Conservation (phyloP, 768 basidiomycete species). For the Lactarius akahatsu region DNA sequence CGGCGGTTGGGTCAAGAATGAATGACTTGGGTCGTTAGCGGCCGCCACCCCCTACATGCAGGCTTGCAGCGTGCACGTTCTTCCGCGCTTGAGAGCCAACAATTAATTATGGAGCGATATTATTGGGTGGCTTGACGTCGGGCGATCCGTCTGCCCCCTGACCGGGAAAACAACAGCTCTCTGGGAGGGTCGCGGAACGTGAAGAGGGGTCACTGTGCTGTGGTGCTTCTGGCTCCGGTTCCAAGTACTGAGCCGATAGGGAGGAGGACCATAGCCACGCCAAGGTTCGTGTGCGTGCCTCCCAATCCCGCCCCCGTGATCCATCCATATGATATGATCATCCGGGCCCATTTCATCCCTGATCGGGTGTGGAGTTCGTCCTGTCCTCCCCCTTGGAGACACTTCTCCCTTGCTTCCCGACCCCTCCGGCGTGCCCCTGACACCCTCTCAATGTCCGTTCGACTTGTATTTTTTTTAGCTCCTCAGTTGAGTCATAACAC, state of each 20-base stretch:
- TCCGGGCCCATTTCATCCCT: neutral
- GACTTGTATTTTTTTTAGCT: neutral
- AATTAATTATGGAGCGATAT: neutral
- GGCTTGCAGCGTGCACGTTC: neutral
- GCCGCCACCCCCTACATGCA: constrained; percentile 1
- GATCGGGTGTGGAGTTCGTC: neutral
- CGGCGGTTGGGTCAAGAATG: neutral
- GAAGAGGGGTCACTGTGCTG: neutral
- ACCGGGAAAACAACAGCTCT: neutral
- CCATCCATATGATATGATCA: neutral
- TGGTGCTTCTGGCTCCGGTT: neutral
- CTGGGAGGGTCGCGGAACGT: neutral
- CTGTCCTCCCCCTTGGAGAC: constrained; percentile 3
- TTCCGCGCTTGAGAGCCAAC: neutral
- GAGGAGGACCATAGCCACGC: neutral
- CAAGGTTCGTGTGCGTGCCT: neutral
- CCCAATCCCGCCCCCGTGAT: neutral
- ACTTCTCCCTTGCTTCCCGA: neutral
- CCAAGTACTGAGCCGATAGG: neutral
- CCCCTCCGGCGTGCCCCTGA: neutral
- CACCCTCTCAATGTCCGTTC: constrained; percentile 3
- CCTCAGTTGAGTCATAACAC: constrained; percentile 12
- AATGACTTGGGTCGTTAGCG: neutral
- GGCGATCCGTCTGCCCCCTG: constrained; percentile 1
- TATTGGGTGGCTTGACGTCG: neutral